phyloP scores from a whole-genome alignment of 192 early-diverging fungal genomes.

The Umbelopsis ramanniana region DNA sequence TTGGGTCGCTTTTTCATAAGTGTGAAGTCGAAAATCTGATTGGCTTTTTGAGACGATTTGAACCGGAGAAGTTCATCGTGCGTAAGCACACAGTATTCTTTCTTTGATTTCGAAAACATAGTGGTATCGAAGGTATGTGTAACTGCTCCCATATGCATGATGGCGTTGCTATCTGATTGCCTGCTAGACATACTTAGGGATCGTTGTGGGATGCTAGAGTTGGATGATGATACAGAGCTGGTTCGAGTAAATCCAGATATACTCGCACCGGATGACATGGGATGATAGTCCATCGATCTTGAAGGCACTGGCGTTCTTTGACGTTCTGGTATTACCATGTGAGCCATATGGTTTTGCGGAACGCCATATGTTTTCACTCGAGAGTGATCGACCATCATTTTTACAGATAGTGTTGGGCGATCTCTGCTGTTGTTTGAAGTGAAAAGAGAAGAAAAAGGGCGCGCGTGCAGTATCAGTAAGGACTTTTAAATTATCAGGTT shows the following conservation, averaged over 20 bases:
- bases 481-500: background rate
- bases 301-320: background rate
- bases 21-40: constrained; percentile 4
- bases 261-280: background rate
- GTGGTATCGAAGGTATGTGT: constrained; percentile 2
- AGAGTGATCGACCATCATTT: constrained; percentile 1
- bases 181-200: background rate
- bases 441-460: background rate
- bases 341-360: background rate
- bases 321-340: background rate
- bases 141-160: constrained; percentile 4
- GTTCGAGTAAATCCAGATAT: background rate
- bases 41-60: constrained; percentile 26
- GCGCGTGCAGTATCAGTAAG: background rate
- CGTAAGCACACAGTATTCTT: constrained; percentile 28
- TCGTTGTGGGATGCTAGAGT: background rate
- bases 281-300: background rate
- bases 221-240: constrained; percentile 5
- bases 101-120: constrained; percentile 19
- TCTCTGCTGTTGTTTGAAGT: background rate
- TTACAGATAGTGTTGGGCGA: background rate
- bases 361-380: constrained; percentile 4
- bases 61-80: constrained; percentile 21
- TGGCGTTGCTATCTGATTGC: background rate
- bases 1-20: constrained; percentile 15